Evolutionary conservation across 1,284 basidiomycete genomes (phyloP), one percentile per base, ranked within the genome.

Genomic region (Cutaneotrichosporon cutaneum): DNA sequence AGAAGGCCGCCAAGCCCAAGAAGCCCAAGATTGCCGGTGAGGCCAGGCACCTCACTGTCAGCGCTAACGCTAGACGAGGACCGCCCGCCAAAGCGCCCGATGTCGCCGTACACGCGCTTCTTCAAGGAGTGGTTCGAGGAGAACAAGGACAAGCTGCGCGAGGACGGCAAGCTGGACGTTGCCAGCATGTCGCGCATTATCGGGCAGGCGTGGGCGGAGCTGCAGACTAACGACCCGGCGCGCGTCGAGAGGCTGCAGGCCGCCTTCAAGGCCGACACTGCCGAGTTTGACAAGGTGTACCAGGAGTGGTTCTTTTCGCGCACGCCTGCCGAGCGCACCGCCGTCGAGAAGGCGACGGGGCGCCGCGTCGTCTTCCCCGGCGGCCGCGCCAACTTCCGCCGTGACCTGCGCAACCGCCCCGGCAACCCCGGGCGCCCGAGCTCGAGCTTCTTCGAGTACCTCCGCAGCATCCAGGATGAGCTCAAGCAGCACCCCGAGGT

Each of bases 391-490:
- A 48, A 39, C 13, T 58, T 50, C 50, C 65, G 64, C 54, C 48
- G 7, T 14, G 63, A 58, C 13, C 45, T 68, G 42, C 54, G 18
- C 18, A 51, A 64, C 16, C 56, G 64, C 18, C 60, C 66, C 2
- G 76, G 74, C 1, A 67, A 69, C 58, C 72, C 74, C 0, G 72
- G 68, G 2, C 68, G 64, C 58, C 70, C 72, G 9, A 47, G 69
- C 11, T 68, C 65, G 2, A 32, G 70, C 7, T 78, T 70, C 65
- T 72, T 78, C 60, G 59, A 58, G 53, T 73, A 62, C 51, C 39
- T 67, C 22, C 26, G 30, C 16, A 51, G 39, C 13, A 3, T 66
- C 21, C 61, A 67, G 47, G 53, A 62, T 14, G 52, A 59, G 53
- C 27, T 61, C 26, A 16, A 35, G 30, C 10, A 35, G 13, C 33